These are phyloP conservation scores for Wallemia ichthyophaga DNA, from an alignment of 1,284 basidiomycete species.

Conservation along the genomic window DNA sequence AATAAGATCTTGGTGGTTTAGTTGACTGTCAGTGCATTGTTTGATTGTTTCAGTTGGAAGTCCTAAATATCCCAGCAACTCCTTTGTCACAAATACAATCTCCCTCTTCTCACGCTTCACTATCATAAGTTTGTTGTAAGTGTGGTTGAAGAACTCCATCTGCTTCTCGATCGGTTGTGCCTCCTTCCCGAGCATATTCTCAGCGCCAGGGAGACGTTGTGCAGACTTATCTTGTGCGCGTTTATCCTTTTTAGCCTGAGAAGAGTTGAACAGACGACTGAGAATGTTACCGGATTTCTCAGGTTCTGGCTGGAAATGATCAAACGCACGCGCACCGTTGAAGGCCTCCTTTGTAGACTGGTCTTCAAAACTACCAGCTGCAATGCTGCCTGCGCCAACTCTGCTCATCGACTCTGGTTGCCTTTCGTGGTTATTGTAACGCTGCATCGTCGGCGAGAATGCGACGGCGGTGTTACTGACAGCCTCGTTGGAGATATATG, in stretches of 20 bases:
- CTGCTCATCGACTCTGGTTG: not conserved
- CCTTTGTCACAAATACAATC: not conserved
- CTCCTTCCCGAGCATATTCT: not conserved
- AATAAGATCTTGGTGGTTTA: not conserved
- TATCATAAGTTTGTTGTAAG: not conserved
- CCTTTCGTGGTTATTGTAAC: not conserved
- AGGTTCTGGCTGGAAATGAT: not conserved
- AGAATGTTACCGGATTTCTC: not conserved
- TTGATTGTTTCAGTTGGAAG: not conserved
- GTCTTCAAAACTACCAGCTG: not conserved
- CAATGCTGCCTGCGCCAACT: not conserved
- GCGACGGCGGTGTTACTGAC: not conserved
- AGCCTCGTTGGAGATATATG: not conserved
- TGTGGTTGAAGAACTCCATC: constrained; percentile 1
- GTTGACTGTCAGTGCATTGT: not conserved
- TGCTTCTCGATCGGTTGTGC: not conserved
- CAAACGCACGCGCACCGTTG: not conserved
- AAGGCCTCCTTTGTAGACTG: not conserved
- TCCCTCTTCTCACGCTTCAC: not conserved
- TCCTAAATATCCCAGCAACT: not conserved
- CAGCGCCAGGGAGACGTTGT: not conserved
- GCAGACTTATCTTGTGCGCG: not conserved
- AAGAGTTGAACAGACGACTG: not conserved
- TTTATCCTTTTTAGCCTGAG: not conserved
- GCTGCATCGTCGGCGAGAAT: not conserved